phyloP scores from a whole-genome alignment of 495 filamentous ascomycete genomes.

The Annulohypoxylon nitens region DNA sequence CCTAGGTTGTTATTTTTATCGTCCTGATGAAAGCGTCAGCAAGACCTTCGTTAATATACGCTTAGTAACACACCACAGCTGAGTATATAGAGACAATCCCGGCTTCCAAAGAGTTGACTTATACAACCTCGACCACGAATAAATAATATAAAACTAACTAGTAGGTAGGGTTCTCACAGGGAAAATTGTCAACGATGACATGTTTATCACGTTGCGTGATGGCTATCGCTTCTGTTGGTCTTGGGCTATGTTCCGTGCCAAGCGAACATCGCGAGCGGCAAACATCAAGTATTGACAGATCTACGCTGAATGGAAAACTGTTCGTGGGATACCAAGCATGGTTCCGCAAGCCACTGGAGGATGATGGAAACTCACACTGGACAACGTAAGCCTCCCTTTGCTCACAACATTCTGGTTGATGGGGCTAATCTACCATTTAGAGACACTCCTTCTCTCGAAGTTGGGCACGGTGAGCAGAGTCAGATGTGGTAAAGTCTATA shows the following conservation, averaged over 20 bases:
- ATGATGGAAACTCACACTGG: constrained; percentile 52
- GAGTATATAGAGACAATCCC: not conserved
- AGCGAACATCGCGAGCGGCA: constrained; percentile 17
- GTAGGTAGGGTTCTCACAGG: not conserved
- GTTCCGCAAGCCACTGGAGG: constrained; percentile 50
- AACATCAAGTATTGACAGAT: constrained; percentile 44
- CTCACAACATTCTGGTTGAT: not conserved
- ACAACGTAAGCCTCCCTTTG: constrained; percentile 39
- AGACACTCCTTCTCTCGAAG: constrained; percentile 42
- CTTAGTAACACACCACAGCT: no score
- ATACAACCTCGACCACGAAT: not conserved
- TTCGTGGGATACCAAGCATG: constrained; percentile 54
- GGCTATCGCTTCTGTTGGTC: not conserved
- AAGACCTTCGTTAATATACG: no score
- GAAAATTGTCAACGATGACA: not conserved
- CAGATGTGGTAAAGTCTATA: not conserved
- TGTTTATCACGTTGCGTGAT: constrained; percentile 1
- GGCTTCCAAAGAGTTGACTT: no score
- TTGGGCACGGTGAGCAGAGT: constrained; percentile 41
- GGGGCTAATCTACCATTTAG: constrained; percentile 11
- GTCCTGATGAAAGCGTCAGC: no score
- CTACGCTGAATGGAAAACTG: constrained; percentile 48
- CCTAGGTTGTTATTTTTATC: no score
- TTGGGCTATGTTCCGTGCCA: constrained; percentile 4
- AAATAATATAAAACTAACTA: not conserved